phyloP scores from a whole-genome alignment of 495 filamentous ascomycete species.

The Penicillium salamii region DNA sequence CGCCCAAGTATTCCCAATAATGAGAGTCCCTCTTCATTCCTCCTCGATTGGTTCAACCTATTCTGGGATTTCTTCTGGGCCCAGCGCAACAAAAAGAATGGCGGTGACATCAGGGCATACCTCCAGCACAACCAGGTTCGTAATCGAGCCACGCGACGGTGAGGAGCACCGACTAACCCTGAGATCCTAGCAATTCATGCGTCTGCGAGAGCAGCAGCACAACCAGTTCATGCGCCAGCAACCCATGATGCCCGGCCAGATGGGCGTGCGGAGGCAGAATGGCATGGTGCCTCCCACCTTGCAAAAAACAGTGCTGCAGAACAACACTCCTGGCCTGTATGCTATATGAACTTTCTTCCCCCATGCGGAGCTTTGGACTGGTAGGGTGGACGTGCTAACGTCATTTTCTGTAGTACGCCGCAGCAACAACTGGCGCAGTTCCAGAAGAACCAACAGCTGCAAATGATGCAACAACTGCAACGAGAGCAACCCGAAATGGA shows the following conservation, averaged over 20 bases:
- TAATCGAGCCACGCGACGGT: constrained; percentile 6
- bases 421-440: constrained; percentile 57
- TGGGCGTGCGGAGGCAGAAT: constrained; percentile 47
- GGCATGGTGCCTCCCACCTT: constrained; percentile 51
- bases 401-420: constrained; percentile 27
- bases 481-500: constrained; percentile 85
- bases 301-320: constrained; percentile 72
- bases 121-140: constrained; percentile 79
- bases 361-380: neutral
- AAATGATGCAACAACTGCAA: constrained; percentile 73
- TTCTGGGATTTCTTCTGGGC: constrained; percentile 95
- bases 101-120: constrained; percentile 61
- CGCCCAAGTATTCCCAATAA: constrained; percentile 62
- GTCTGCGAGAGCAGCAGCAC: constrained; percentile 51
- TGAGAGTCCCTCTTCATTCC: constrained; percentile 66
- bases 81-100: constrained; percentile 61
- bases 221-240: constrained; percentile 69
- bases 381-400: constrained; percentile 14
- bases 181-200: constrained; percentile 36
- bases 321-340: constrained; percentile 54
- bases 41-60: constrained; percentile 91
- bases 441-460: constrained; percentile 62
- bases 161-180: constrained; percentile 16
- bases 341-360: constrained; percentile 14
- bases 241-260: constrained; percentile 66